Conservation (phyloP, 1,139 yeast genomes). For the Sporopachydermia cereana region DNA sequence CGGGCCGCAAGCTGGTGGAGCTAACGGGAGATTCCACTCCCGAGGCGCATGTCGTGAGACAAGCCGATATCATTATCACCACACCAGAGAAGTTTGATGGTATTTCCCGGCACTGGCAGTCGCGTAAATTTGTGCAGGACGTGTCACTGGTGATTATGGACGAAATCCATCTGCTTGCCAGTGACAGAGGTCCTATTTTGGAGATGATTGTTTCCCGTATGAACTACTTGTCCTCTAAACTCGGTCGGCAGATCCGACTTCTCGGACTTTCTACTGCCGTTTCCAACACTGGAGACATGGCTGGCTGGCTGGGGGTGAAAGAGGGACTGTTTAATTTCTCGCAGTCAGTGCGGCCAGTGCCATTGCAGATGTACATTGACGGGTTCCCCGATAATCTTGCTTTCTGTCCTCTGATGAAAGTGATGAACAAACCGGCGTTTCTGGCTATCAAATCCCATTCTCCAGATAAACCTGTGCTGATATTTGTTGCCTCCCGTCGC, state of each 20-base stretch:
- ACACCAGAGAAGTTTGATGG: constrained; percentile 99
- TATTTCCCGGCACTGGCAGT: constrained; percentile 96
- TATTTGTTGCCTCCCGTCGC: constrained; percentile 93
- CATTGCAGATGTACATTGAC: constrained; percentile 93
- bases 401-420: constrained; percentile 91
- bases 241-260: constrained; percentile 64
- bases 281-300: constrained; percentile 96
- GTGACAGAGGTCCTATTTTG: constrained; percentile 95
- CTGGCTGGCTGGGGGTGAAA: constrained; percentile 89
- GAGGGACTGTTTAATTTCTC: constrained; percentile 91
- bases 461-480: constrained; percentile 82
- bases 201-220: constrained; percentile 98
- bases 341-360: constrained; percentile 93
- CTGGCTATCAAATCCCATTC: constrained; percentile 95
- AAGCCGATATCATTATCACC: constrained; percentile 86
- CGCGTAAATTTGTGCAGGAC: constrained; percentile 83
- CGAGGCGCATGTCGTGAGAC: constrained; percentile 72
- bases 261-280: constrained; percentile 97
- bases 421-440: constrained; percentile 96
- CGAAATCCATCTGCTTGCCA: constrained; percentile 91
- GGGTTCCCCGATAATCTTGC: constrained; percentile 94
- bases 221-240: constrained; percentile 78
- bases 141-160: constrained; percentile 93
- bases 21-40: constrained; percentile 96
- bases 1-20: constrained; percentile 70